Conservation (phyloP, 2,329 filamentous ascomycete species). For the Apiospora aurea region DNA sequence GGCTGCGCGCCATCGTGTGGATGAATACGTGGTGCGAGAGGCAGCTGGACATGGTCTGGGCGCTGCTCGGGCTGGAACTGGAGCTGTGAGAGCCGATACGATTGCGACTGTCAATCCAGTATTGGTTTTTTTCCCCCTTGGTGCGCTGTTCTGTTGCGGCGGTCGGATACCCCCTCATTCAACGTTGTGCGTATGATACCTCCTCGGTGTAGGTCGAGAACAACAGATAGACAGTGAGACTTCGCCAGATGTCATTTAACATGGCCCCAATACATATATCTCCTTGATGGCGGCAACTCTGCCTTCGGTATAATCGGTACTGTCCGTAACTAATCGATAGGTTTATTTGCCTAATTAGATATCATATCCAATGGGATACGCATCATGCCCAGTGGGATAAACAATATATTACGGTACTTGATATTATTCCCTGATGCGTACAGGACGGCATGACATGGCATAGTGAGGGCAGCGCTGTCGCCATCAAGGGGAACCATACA, state of each 20-base stretch:
- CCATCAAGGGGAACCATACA: too few relatives aligned
- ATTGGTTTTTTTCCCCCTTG: background rate
- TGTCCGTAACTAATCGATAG: too few relatives aligned
- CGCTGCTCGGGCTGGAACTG: constrained; percentile 23
- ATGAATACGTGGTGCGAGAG: constrained; percentile 42
- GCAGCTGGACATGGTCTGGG: constrained; percentile 40
- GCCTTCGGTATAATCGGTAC: too few relatives aligned
- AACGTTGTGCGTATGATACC: background rate
- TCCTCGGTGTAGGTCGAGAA: background rate
- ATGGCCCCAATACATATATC: too few relatives aligned
- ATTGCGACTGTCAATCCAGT: background rate
- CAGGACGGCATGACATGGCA: too few relatives aligned
- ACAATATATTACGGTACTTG: too few relatives aligned
- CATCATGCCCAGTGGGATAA: too few relatives aligned
- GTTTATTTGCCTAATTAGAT: too few relatives aligned
- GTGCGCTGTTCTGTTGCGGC: background rate
- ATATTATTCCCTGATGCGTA: too few relatives aligned
- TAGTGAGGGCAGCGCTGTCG: too few relatives aligned
- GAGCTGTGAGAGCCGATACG: background rate
- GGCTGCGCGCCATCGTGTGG: constrained; percentile 40
- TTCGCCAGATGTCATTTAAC: background rate
- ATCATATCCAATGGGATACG: too few relatives aligned
- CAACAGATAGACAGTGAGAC: background rate
- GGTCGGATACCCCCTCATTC: background rate
- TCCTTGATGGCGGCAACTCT: too few relatives aligned